phyloP scores from a whole-genome alignment of 805 yeast genomes.

The Yamadazyma endophytica region DNA sequence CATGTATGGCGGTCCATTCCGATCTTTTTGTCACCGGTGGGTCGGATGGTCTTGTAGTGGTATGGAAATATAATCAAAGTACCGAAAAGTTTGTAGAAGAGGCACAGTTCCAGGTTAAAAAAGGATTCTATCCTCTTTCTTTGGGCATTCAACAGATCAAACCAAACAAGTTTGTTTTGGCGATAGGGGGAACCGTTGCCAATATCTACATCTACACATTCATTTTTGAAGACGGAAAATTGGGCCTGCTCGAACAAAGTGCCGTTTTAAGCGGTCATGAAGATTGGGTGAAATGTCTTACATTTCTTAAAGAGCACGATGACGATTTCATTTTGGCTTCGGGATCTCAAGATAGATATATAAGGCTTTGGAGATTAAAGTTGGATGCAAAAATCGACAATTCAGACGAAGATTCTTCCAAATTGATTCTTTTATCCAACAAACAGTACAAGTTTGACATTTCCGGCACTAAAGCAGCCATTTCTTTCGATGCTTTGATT shows the following conservation, averaged over 20 bases:
- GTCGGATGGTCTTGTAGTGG: constrained; percentile 53
- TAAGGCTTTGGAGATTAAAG: constrained; percentile 80
- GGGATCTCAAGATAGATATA: constrained; percentile 91
- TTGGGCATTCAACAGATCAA: constrained; percentile 30
- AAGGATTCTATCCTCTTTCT: constrained; percentile 42
- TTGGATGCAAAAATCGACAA: constrained; percentile 53
- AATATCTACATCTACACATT: constrained; percentile 53
- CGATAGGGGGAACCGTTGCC: constrained; percentile 70
- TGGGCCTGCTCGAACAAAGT: constrained; percentile 26
- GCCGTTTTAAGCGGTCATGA: constrained; percentile 84
- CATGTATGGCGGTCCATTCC: constrained; percentile 44
- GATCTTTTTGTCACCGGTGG: constrained; percentile 55
- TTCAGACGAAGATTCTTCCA: constrained; percentile 50
- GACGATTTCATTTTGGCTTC: constrained; percentile 70
- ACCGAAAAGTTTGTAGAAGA: constrained; percentile 16
- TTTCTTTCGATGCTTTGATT: constrained; percentile 85
- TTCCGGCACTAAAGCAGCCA: constrained; percentile 40
- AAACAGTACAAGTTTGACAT: constrained; percentile 63
- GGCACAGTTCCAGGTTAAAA: constrained; percentile 29
- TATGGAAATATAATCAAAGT: constrained; percentile 43
- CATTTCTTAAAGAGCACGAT: constrained; percentile 47
- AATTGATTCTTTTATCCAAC: constrained; percentile 58
- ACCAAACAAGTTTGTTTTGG: constrained; percentile 41
- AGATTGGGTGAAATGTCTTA: constrained; percentile 85
- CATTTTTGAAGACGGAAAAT: constrained; percentile 10